phyloP scores from a whole-genome alignment of 371 early-diverging fungal species.

The Rhizopus stolonifer region DNA sequence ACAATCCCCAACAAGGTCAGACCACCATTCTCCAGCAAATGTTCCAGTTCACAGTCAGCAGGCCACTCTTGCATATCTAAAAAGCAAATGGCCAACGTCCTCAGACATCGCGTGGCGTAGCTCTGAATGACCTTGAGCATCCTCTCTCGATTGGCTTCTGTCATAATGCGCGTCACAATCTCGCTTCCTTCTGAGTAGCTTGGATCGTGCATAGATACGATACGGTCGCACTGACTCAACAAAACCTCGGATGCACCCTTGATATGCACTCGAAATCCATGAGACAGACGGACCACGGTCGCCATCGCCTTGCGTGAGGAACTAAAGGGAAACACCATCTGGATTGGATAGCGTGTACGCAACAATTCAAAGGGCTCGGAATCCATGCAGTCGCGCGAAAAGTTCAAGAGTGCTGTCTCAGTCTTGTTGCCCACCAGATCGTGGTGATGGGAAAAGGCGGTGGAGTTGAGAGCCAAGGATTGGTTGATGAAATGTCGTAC shows the following conservation, averaged over 20 bases:
- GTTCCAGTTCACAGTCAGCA: conserved; percentile 42
- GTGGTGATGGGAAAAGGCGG: conserved; percentile 69
- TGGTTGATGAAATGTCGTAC: conserved; percentile 55
- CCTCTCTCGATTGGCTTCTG: conserved; percentile 38
- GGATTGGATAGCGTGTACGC: conserved; percentile 50
- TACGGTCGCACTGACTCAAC: conserved; percentile 34
- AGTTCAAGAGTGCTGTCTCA: conserved; percentile 81
- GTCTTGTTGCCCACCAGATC: conserved; percentile 77
- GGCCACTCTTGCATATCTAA: conserved; percentile 65
- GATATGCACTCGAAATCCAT: conserved; percentile 61
- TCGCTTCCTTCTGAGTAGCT: conserved; percentile 20
- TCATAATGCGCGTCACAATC: conserved; percentile 51
- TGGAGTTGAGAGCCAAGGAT: conserved; percentile 76
- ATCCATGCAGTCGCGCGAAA: conserved; percentile 47
- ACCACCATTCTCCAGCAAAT: conserved; percentile 39
- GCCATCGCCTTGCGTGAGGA: conserved; percentile 86
- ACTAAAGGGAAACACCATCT: conserved; percentile 77
- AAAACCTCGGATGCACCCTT: conserved; percentile 91
- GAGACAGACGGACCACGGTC: conserved; percentile 63
- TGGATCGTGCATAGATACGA: conserved; percentile 43
- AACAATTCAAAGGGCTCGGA: conserved; percentile 44
- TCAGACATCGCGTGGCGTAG: conserved; percentile 66
- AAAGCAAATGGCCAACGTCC: conserved; percentile 71
- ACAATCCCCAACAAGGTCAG: conserved; percentile 61
- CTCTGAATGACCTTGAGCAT: conserved; percentile 57